Base-by-base conservation (phyloP, 2,329 filamentous ascomycete genomes). In the Ophiostoma tasmaniense region DNA sequence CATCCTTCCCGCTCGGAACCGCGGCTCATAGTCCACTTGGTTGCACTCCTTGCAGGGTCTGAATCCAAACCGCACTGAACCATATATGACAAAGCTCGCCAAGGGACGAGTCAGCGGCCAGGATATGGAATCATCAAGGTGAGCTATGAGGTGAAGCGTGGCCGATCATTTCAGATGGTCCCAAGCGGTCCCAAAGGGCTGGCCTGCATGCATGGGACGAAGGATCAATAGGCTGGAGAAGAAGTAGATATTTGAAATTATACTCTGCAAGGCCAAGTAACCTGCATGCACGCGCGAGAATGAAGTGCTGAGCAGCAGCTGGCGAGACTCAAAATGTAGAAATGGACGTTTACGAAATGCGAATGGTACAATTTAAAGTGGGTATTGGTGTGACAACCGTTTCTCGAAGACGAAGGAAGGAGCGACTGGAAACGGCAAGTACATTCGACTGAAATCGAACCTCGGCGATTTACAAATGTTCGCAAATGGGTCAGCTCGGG, bases 391-490 rank as follows among this genome's bases (percentile, higher is more conserved):
- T 30, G 22, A 61, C 28, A 22, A 13, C 20, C 50, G 55, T 30
- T 61, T 61, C 52, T 62, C 55, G 55, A 62, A 62, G 55, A 33
- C 55, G 25, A 33, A 62, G 28, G 55, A 62, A 62, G 55, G 55
- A 62, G 55, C 13, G 28, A 33, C 55, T 61, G 25, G 20, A 20
- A 62, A 20, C 17, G 55, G 14, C 55, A 33, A 62, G 13, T 62
- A 14, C 55, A 28, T 62, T 62, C 28, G 3, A 33, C 20, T 13
- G 52, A 13, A 3, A 28, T 59, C 22, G 52, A 28, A 59, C 52
- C 52, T 22, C 52, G n/a, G 52, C 25, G 52, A 28, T 28, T 10
- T 10, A 25, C 50, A 28, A 28, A 5, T 28, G n/a, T n/a, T n/a
- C n/a, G n/a, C n/a, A n/a, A n/a, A 55, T 6, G 10, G 17, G 25